Conservation (phyloP, 2,329 filamentous ascomycete genomes). For the Aureobasidium sp. region DNA sequence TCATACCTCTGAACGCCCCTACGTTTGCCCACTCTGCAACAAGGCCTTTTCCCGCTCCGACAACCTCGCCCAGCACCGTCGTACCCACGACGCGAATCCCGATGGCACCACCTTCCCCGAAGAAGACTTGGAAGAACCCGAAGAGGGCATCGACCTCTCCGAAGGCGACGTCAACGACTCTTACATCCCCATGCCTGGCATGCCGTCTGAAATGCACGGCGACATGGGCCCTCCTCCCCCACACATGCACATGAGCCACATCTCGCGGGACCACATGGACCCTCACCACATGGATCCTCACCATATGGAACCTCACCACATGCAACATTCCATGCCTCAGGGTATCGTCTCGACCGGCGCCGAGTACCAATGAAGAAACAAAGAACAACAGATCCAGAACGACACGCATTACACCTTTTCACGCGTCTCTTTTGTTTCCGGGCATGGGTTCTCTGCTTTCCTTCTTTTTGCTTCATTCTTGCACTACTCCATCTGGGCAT, state of each 20-base stretch:
- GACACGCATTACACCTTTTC: conserved; percentile 4
- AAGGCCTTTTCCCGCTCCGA: conserved; percentile 98
- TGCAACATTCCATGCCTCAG: conserved; percentile 1
- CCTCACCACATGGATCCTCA: background rate
- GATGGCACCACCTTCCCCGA: conserved; percentile 57
- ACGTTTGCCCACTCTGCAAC: conserved; percentile 94
- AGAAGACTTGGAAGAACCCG: conserved; percentile 81
- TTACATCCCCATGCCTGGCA: conserved; percentile 22
- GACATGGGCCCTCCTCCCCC: conserved; percentile 20
- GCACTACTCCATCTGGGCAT: background rate
- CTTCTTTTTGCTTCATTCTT: background rate
- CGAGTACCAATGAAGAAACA: conserved; percentile 12
- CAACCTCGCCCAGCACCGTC: conserved; percentile 88
- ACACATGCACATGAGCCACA: conserved; percentile 25
- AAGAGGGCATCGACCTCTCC: conserved; percentile 73
- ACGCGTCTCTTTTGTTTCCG: conserved; percentile 10
- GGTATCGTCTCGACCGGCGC: conserved; percentile 6
- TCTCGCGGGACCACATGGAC: conserved; percentile 7
- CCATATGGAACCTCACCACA: background rate
- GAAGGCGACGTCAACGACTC: conserved; percentile 18
- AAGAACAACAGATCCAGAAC: background rate
- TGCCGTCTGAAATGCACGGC: conserved; percentile 4
- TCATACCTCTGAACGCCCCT: conserved; percentile 97
- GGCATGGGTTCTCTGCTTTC: background rate
- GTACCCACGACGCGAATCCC: conserved; percentile 71